Conservation (phyloP, 805 yeast genomes). For the Diddensiella transvaalensis region DNA sequence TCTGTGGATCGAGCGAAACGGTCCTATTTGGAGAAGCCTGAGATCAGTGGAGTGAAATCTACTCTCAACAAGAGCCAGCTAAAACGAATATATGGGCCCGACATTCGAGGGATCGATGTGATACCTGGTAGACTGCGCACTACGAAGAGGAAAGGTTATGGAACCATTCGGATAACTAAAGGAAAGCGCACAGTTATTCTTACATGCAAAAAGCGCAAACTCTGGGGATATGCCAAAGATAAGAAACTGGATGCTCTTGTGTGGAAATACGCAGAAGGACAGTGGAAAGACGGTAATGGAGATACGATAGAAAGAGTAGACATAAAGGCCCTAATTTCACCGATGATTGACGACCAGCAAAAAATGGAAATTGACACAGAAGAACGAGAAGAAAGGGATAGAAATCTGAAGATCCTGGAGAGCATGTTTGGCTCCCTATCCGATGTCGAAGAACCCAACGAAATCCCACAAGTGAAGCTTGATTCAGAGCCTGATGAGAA, state of each 20-base stretch:
- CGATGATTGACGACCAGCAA: slow-evolving; percentile 17
- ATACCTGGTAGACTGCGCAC: slow-evolving; percentile 60
- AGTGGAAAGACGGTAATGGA: slow-evolving; percentile 77
- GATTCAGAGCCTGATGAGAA: slow-evolving; percentile 9
- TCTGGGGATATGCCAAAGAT: slow-evolving; percentile 87
- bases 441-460: neutral
- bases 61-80: slow-evolving; percentile 26
- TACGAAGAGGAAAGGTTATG: slow-evolving; percentile 48
- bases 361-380: slow-evolving; percentile 37
- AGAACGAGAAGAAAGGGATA: slow-evolving; percentile 39
- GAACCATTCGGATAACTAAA: slow-evolving; percentile 56
- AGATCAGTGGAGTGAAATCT: neutral
- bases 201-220: slow-evolving; percentile 65
- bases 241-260: slow-evolving; percentile 61
- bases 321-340: slow-evolving; percentile 8
- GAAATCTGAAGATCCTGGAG: slow-evolving; percentile 46
- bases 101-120: slow-evolving; percentile 33
- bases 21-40: slow-evolving; percentile 45
- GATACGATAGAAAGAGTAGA: slow-evolving; percentile 66
- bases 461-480: neutral
- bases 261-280: slow-evolving; percentile 55
- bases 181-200: slow-evolving; percentile 53
- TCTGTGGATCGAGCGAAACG: slow-evolving; percentile 61
- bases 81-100: slow-evolving; percentile 31
- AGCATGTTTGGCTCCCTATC: slow-evolving; percentile 37